Evolutionary conservation across 139 green algal genomes (phyloP), one percentile per base, ranked within the genome.

Genomic region (Chlamydomonas sp.): DNA sequence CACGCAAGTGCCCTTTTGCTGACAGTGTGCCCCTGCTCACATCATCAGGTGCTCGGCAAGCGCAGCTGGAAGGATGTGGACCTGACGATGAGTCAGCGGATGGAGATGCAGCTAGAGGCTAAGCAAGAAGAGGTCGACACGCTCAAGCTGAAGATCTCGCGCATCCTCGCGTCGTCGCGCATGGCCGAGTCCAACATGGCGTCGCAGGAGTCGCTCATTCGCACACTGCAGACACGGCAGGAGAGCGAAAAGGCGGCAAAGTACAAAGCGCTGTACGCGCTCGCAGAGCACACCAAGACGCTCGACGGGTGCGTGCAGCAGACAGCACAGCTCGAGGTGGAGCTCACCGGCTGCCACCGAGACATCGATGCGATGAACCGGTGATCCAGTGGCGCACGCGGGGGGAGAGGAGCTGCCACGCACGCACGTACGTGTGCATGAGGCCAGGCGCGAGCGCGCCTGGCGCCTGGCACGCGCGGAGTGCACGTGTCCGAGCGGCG

Each of bases 11-110:
- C 22, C 22, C 16, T 57, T 22, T 57, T 57, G 22, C 43, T 54
- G 43, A 54, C 16, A 54, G 13, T 16, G 16, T 54, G 13, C 16
- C 43, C 54, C 20, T 64, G 24, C 26, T 64, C 6, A 36, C 26
- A 30, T 64, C n/a, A n/a, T 10, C 54, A 64, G 54, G 54, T 64
- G 8, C 54, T 64, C 6, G 54, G 54, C 30, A 64, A 64, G 54
- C 54, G 54, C 22, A 64, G 54, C 54, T 64, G 54, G 54, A 64
- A 64, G 26, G 54, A 64, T 20, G 54, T 64, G 20, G 54, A 64
- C 16, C 34, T 64, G 54, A 64, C 54, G 34, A 64, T 36, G 54
- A 64, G 54, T 20, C 54, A 64, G 34, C 30, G 54, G 34, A 20
- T 64, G 22, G 54, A 64, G 34, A 26, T 20, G 54, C 54, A 64